Base-by-base conservation (phyloP, 176 grass and related monocot genomes). In the Oryza coarctata region DNA sequence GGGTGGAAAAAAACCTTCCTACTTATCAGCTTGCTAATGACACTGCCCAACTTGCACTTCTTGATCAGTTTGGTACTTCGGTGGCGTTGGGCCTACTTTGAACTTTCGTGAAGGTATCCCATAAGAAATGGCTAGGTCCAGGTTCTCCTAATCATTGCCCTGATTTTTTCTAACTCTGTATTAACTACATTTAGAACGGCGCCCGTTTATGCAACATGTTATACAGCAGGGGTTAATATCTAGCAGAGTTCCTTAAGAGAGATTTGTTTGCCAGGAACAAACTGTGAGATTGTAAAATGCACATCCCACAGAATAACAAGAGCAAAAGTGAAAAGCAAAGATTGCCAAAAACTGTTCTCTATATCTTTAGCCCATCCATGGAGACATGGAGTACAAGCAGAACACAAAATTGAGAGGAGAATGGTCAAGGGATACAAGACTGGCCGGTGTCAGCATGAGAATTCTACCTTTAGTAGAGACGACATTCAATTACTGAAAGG, bases 401-500 rank as follows among this genome's bases (percentile, higher is more conserved):
- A 78, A 67, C 44, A 77, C 0, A 18, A 63, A 71, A 73, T 73
- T 2, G 4, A 8, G 9, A 0, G 41, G 15, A 15, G 3, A 29
- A 50, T 7, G 4, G 4, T 8, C 30, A 68, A 27, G n/a, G 20
- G 6, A 23, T 78, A 47, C 31, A n/a, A 65, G 12, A 17, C 2
- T 7, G 7, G 41, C 33, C 9, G 0, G 5, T 14, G 34, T 72
- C 80, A 66, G 32, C 15, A 65, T 8, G 20, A 88, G 4, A 65
- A 64, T 39, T 75, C 77, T 36, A 85, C 57, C 9, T 60, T 70
- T 8, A 55, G 47, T 38, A 67, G 80, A 76, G 41, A 80, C 65
- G 63, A 0, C 33, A 89, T 89, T 75, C 57, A 66, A 81, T 73
- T 86, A 75, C 36, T 80, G 29, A 76, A 83, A 92, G 90, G 90